These are phyloP conservation scores for Sutorius eximius DNA, from an alignment of 1,284 basidiomycete species.

Conservation along the genomic window DNA sequence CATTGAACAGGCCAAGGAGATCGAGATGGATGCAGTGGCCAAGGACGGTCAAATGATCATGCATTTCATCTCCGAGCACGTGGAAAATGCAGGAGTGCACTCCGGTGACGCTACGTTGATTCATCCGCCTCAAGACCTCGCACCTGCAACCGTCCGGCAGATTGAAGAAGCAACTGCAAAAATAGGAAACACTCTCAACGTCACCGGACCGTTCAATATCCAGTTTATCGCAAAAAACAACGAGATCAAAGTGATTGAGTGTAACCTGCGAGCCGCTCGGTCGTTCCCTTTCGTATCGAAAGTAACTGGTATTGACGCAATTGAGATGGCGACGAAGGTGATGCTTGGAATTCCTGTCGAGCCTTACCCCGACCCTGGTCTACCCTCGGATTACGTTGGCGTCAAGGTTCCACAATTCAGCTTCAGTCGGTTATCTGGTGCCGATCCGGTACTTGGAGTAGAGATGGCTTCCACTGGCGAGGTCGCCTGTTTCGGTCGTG, in stretches of 20 bases:
- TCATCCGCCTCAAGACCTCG: slow-evolving; percentile 96
- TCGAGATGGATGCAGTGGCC: slow-evolving; percentile 99
- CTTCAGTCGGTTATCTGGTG: slow-evolving; percentile 93
- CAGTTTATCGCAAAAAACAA: slow-evolving; percentile 99
- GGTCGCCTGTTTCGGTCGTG: slow-evolving; percentile 96
- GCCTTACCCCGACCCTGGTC: slow-evolving; percentile 84
- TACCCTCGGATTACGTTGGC: slow-evolving; percentile 93
- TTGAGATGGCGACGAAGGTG: slow-evolving; percentile 98
- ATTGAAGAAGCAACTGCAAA: slow-evolving; percentile 97
- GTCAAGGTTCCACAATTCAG: slow-evolving; percentile 99
- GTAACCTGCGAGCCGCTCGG: slow-evolving; percentile 95
- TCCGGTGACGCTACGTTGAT: slow-evolving; percentile 91
- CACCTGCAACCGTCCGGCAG: slow-evolving; percentile 92
- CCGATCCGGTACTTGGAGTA: slow-evolving; percentile 97
- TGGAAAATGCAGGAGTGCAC: slow-evolving; percentile 95
- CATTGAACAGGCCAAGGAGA: slow-evolving; percentile 99
- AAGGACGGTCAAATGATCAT: slow-evolving; percentile 97
- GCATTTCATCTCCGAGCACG: slow-evolving; percentile 99
- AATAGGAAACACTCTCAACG: slow-evolving; percentile 97
- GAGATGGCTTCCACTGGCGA: slow-evolving; percentile 99
- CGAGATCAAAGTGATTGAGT: slow-evolving; percentile 99
- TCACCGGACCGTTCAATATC: slow-evolving; percentile 99
- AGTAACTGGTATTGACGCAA: slow-evolving; percentile 95
- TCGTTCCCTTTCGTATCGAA: slow-evolving; percentile 99
- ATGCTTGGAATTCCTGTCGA: slow-evolving; percentile 92